phyloP scores from a whole-genome alignment of 2,329 filamentous ascomycete genomes.

The Penicillium sp. region DNA sequence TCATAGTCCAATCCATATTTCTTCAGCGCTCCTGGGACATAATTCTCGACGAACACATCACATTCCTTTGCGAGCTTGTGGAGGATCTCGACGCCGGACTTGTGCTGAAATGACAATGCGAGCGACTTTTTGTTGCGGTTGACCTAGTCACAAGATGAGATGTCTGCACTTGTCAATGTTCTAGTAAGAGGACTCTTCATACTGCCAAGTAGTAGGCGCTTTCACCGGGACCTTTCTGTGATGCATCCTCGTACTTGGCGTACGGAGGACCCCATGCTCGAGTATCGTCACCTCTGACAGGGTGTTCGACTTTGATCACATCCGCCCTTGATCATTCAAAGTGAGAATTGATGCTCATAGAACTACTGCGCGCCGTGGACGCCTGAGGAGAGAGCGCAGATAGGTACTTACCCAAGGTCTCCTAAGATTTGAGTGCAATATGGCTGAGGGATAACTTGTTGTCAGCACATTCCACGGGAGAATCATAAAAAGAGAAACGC shows the following conservation, averaged over 20 bases:
- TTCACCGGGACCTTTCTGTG: slow-evolving; percentile 65
- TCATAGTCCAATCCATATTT: slow-evolving; percentile 91
- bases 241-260: slow-evolving; percentile 63
- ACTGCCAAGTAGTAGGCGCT: slow-evolving; percentile 92
- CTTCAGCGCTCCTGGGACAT: slow-evolving; percentile 78
- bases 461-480: slow-evolving; percentile 7
- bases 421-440: slow-evolving; percentile 97
- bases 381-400: neutral
- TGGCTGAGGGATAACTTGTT: slow-evolving; percentile 53
- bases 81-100: slow-evolving; percentile 75
- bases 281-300: slow-evolving; percentile 84
- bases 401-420: slow-evolving; percentile 71
- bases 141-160: slow-evolving; percentile 49
- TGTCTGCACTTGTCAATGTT: slow-evolving; percentile 4
- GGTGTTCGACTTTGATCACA: slow-evolving; percentile 96
- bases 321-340: slow-evolving; percentile 60
- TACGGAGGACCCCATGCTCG: slow-evolving; percentile 95
- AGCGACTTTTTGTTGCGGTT: slow-evolving; percentile 97
- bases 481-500: neutral
- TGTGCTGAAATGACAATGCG: slow-evolving; percentile 82
- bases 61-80: slow-evolving; percentile 77
- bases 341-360: neutral
- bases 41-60: slow-evolving; percentile 95
- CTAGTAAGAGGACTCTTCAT: slow-evolving; percentile 25
- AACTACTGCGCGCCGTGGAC: neutral